Conservation (phyloP, 2,329 filamentous ascomycete species). For the Truncatella angustata region DNA sequence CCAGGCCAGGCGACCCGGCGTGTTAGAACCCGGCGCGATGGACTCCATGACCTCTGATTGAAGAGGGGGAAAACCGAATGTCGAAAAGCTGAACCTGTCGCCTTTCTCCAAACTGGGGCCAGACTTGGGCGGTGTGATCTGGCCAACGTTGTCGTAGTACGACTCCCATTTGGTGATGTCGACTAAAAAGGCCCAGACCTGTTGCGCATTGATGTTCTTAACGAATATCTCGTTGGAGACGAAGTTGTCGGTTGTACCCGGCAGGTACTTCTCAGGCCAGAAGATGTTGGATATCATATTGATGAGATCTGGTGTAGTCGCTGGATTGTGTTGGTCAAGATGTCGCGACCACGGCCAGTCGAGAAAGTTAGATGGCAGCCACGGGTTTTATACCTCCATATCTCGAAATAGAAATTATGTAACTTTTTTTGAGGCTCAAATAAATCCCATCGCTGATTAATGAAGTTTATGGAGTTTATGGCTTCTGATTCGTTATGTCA, state of each 20-base stretch:
- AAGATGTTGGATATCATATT: slow-evolving; percentile 16
- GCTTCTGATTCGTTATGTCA: too few relatives aligned
- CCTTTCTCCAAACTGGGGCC: slow-evolving; percentile 21
- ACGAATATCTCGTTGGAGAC: slow-evolving; percentile 28
- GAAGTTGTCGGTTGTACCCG: slow-evolving; percentile 28
- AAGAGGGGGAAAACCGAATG: slow-evolving; percentile 26
- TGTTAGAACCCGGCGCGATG: slow-evolving; percentile 13
- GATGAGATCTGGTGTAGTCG: too few relatives aligned
- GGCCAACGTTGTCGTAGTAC: slow-evolving; percentile 23
- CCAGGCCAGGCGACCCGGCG: slow-evolving; percentile 25
- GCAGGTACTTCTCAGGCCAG: slow-evolving; percentile 25
- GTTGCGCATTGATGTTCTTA: slow-evolving; percentile 21
- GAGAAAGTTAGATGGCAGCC: too few relatives aligned
- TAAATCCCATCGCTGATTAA: too few relatives aligned
- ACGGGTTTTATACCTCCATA: too few relatives aligned
- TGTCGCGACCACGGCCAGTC: too few relatives aligned
- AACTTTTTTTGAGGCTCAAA: too few relatives aligned
- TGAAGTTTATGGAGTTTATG: too few relatives aligned
- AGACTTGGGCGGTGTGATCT: slow-evolving; percentile 24
- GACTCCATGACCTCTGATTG: slow-evolving; percentile 22
- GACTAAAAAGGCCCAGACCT: slow-evolving; percentile 24
- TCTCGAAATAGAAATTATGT: too few relatives aligned
- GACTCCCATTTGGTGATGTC: slow-evolving; percentile 26
- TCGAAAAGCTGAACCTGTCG: slow-evolving; percentile 26
- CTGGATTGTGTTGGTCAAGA: too few relatives aligned